Conservation (phyloP, 176 grass and related monocot species). For the Secale cereale region DNA sequence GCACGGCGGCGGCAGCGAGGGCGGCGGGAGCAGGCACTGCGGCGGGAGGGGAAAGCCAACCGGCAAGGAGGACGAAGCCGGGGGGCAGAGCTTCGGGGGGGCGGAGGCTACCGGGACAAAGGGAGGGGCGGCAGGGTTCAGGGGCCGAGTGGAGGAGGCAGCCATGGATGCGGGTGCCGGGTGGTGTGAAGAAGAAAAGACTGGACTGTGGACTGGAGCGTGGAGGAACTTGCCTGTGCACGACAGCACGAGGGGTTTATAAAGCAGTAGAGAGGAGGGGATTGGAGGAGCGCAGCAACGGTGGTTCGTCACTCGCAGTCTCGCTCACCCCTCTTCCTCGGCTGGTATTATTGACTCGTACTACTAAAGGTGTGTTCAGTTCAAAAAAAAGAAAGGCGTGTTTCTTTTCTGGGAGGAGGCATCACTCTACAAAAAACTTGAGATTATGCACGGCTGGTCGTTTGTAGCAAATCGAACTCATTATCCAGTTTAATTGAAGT, state of each 20-base stretch:
- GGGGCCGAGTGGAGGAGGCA: background rate
- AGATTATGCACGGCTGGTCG: too few relatives aligned
- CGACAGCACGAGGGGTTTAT: background rate
- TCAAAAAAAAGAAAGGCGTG: too few relatives aligned
- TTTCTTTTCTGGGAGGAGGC: too few relatives aligned
- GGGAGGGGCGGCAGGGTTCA: background rate
- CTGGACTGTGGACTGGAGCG: background rate
- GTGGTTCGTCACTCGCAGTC: too few relatives aligned
- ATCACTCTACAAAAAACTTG: too few relatives aligned
- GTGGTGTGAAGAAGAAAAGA: background rate
- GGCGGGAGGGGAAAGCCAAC: background rate
- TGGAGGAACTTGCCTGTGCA: background rate
- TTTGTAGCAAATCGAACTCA: too few relatives aligned
- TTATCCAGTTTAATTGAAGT: too few relatives aligned
- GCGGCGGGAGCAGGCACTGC: background rate
- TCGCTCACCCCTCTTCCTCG: too few relatives aligned
- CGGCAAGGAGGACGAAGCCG: background rate
- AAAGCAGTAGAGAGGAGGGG: background rate
- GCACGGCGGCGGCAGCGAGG: background rate
- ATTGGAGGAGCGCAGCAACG: too few relatives aligned
- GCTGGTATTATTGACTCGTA: too few relatives aligned
- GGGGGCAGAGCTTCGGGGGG: background rate
- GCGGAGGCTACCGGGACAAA: background rate
- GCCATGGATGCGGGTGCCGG: background rate
- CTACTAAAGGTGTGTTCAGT: too few relatives aligned